A percentile compares a stretch with the other conserved stretches of the same genome.
Evolutionary conservation across 805 yeast genomes (phyloP).

Genomic region (Metschnikowia gelsemii): DNA sequence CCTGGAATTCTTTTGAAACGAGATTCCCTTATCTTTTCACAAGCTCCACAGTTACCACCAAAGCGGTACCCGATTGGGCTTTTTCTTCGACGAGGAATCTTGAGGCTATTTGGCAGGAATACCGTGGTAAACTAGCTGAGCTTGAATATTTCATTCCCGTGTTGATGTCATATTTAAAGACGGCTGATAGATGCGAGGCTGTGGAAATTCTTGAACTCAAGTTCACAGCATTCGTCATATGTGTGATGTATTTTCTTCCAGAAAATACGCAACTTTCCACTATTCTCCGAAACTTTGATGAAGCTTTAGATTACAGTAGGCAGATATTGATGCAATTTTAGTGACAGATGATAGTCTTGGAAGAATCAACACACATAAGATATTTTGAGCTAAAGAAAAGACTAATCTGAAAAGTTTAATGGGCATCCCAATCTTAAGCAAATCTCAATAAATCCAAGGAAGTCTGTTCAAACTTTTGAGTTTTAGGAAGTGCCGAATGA

Average conservation of each 20-base stretch:
- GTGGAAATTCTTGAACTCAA: conserved; percentile 13
- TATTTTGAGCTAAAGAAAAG: background rate
- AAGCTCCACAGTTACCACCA: background rate
- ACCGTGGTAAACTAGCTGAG: conserved; percentile 13
- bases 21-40: conserved; percentile 14
- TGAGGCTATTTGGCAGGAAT: conserved; percentile 11
- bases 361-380: no score
- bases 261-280: conserved; percentile 3
- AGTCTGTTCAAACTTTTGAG: no score
- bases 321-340: conserved; percentile 10
- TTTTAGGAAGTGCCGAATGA: no score
- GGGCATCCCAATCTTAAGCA: no score
- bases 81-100: background rate
- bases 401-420: no score
- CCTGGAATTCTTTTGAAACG: conserved; percentile 15
- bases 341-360: no score
- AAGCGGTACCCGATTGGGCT: background rate
- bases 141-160: conserved; percentile 14
- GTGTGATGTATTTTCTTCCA: conserved; percentile 13
- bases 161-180: conserved; percentile 8
- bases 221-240: conserved; percentile 16
- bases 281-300: conserved; percentile 5
- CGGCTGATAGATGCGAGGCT: conserved; percentile 4
- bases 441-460: no score
- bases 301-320: conserved; percentile 13